Base-by-base conservation (phyloP, 2,329 filamentous ascomycete species). In the Fusarium drepaniforme region DNA sequence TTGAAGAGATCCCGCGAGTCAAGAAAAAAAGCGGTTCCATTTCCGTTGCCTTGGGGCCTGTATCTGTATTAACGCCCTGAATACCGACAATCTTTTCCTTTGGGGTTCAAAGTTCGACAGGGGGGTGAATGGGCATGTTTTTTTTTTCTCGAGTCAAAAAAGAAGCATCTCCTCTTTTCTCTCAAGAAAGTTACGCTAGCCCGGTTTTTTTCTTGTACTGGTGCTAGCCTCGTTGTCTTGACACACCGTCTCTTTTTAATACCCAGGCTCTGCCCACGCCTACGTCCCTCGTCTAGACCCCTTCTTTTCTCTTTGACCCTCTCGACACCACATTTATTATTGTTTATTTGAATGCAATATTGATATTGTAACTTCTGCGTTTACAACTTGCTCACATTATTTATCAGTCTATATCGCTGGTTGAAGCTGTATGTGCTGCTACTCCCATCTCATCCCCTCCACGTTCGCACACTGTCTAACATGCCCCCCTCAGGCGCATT, bases 141-240 rank as follows among this genome's bases (percentile, higher is more conserved):
- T 28, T 28, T 51, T 51, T 51, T 49, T 28, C 46, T 51, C 49
- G 49, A 53, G 49, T 53, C 49, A 53, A 53, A 51, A 51, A 51
- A 51, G 46, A 62, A 33, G 61, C 33, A 37, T 53, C 61, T 64
- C 46, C 46, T 64, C 44, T 64, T 64, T 64, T 64, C 16, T 18
- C 5, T 16, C n/a, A 13, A 16, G 11, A 49, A 49, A 25, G 21
- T 15, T 49, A 49, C 49, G 60, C 60, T 63, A 63, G 44, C 18
- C 44, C 25, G 18, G 57, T 37, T 51, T 51, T 38, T 30, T 35
- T 35, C 33, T 35, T 30, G 28, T 57, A 9, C 28, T 25, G 9
- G 25, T 56, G 25, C 23, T 57, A 64, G 37, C 49, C 46, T 56
- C 18, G 49, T 37, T 35, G 3, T 35, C 60, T 51, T 53, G 37